These are phyloP conservation scores for Trichoderma simmonsii DNA, from an alignment of 2,329 filamentous ascomycete genomes.

Conservation along the genomic window DNA sequence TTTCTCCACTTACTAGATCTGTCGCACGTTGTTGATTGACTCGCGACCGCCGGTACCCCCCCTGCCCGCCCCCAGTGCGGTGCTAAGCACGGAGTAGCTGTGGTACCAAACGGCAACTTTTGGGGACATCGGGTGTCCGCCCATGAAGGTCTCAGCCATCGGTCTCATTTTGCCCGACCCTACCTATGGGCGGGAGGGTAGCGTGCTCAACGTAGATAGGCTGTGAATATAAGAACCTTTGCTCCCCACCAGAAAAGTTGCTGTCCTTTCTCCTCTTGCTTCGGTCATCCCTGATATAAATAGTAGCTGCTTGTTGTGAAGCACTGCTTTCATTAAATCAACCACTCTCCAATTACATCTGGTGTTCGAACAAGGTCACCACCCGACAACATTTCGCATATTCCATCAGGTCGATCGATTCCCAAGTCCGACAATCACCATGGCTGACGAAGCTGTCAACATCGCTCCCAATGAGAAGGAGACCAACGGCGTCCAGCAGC, in stretches of 20 bases:
- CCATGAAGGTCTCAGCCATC: slow-evolving; percentile 11
- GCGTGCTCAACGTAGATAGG: not conserved
- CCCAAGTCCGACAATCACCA: slow-evolving; percentile 12
- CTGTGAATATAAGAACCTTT: slow-evolving; percentile 11
- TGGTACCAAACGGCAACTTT: not conserved
- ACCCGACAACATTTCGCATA: not conserved
- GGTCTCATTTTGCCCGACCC: slow-evolving; percentile 18
- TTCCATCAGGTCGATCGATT: slow-evolving; percentile 3
- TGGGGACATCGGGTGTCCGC: slow-evolving; percentile 6
- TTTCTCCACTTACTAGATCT: slow-evolving; percentile 15
- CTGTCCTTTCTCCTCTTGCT: not conserved
- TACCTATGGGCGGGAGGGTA: not conserved
- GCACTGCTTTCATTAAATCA: not conserved
- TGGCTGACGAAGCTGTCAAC: slow-evolving; percentile 10
- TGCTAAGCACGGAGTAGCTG: slow-evolving; percentile 2
- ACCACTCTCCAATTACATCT: not conserved
- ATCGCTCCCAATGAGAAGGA: slow-evolving; percentile 18
- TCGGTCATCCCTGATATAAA: not conserved
- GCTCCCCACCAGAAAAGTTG: not conserved
- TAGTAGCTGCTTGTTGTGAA: slow-evolving; percentile 1
- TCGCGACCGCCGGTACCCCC: slow-evolving; percentile 14
- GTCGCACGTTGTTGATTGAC: slow-evolving; percentile 18
- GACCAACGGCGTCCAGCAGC: slow-evolving; percentile 14
- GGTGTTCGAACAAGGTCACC: not conserved
- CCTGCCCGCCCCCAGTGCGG: slow-evolving; percentile 7